Base-by-base conservation (phyloP, 768 basidiomycete species). In the Suillus tomentosus region DNA sequence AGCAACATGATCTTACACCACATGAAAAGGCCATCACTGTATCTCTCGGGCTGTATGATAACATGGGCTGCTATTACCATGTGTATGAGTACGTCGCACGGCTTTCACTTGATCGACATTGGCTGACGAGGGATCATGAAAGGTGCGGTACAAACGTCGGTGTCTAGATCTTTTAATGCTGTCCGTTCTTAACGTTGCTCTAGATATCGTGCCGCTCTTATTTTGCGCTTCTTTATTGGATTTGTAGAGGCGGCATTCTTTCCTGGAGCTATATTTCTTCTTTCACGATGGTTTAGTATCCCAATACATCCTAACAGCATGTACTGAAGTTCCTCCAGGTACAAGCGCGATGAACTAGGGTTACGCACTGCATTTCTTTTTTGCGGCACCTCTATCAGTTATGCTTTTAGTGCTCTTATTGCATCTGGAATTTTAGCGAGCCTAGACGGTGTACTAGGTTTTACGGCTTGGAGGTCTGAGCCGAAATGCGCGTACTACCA, bases 351-450 rank as follows among this genome's bases (percentile, higher is more conserved):
- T 36, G 90, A 93, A 71, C 80, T 93, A 42, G 90, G 88, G 51
- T 77, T 86, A 37, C 80, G 89, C 61, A 87, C 83, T 22, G 86
- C 90, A 5, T 72, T 89, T 59, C 79, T 92, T 36, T 84, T 82
- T 58, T 89, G 89, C 65, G 91, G 91, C 37, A 86, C 81, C 70
- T 79, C 93, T 3, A 85, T 92, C 63, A 87, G 85, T 54, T 93
- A 93, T 79, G 92, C 91, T 5, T 92, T 93, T 73, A 90, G 91
- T 3, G 81, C 90, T 0, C 78, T 93, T 15, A 83, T 92, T 54
- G 90, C 91, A 5, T 89, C 90, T 11, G 89, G 85, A 3, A 90
- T 94, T 58, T 81, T 93, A 13, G 79, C 82, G 62, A 75, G 78
- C n/a, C 89, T 92, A 87, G 82, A 91, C 40, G 87, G 86, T 6